Evolutionary conservation across 2,329 filamentous ascomycete species (phyloP).

Genomic region (Talaromyces sp.): DNA sequence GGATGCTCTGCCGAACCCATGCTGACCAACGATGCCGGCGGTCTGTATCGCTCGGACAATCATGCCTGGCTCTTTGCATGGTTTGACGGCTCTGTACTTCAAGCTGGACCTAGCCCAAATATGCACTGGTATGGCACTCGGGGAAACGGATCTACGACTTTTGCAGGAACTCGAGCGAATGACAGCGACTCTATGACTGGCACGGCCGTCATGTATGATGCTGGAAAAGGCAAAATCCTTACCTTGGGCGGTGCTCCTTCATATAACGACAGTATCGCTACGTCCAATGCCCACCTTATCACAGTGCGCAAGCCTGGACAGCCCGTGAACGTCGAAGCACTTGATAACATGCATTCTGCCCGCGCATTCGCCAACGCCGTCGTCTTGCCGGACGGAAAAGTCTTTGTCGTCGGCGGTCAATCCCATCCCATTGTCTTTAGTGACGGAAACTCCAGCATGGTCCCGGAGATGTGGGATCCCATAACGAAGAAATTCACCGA

Average conservation of each 20-base stretch:
- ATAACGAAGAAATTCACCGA: constrained; percentile 35
- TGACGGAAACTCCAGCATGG: constrained; percentile 39
- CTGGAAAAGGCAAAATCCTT: constrained; percentile 50
- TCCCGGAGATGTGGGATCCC: constrained; percentile 45
- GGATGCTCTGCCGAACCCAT: constrained; percentile 46
- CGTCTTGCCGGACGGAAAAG: constrained; percentile 43
- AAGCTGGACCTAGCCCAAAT: constrained; percentile 50
- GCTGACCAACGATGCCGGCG: constrained; percentile 43
- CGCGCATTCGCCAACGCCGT: constrained; percentile 42
- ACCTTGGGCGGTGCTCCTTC: constrained; percentile 47
- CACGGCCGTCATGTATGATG: constrained; percentile 55
- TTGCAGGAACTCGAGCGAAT: constrained; percentile 42
- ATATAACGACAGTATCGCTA: constrained; percentile 43
- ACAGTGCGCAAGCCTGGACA: constrained; percentile 37
- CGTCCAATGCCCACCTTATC: constrained; percentile 46
- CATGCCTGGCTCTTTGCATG: constrained; percentile 53
- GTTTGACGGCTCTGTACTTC: constrained; percentile 47
- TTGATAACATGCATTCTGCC: constrained; percentile 32
- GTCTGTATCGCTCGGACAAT: constrained; percentile 46
- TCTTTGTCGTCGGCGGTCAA: constrained; percentile 46
- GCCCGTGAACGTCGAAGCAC: constrained; percentile 24
- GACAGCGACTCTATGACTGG: constrained; percentile 53
- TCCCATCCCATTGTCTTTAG: constrained; percentile 38
- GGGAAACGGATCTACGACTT: constrained; percentile 37
- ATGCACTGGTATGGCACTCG: constrained; percentile 55